Evolutionary conservation across 129 eudicot species (phyloP).

Genomic region (Chrysanthemum makinoi): DNA sequence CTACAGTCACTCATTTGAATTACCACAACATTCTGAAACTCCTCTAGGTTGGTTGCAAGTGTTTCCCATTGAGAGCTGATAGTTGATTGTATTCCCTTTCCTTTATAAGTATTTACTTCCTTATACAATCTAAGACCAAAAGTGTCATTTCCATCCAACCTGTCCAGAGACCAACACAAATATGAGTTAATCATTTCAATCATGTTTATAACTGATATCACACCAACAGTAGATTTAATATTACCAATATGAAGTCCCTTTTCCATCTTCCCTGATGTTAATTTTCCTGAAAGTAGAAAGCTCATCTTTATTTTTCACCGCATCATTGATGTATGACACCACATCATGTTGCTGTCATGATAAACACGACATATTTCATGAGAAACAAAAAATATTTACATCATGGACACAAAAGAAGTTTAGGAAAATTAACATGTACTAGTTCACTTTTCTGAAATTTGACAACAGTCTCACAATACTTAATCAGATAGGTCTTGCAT

Average conservation of each 20-base stretch:
- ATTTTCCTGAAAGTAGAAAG: constrained; percentile 53
- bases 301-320: constrained; percentile 47
- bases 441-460: neutral
- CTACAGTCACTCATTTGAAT: constrained; percentile 22
- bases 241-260: constrained; percentile 69
- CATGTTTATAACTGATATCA: neutral
- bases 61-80: constrained; percentile 62
- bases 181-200: neutral
- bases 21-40: constrained; percentile 70
- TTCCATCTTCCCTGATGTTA: constrained; percentile 59
- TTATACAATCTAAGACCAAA: constrained; percentile 71
- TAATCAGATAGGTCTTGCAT: constrained; percentile 12
- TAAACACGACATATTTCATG: neutral
- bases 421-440: neutral
- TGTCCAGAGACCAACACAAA: constrained; percentile 23
- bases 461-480: neutral
- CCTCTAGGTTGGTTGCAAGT: constrained; percentile 83
- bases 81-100: constrained; percentile 22
- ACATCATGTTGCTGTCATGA: constrained; percentile 72
- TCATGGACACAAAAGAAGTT: neutral
- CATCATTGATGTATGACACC: constrained; percentile 49
- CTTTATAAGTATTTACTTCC: constrained; percentile 46
- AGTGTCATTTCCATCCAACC: constrained; percentile 74
- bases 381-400: constrained; percentile 1
- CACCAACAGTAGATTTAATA: constrained; percentile 1